These are phyloP conservation scores for Trypanosoma melophagium DNA, from an alignment of 208 protist species.

Conservation along the genomic window DNA sequence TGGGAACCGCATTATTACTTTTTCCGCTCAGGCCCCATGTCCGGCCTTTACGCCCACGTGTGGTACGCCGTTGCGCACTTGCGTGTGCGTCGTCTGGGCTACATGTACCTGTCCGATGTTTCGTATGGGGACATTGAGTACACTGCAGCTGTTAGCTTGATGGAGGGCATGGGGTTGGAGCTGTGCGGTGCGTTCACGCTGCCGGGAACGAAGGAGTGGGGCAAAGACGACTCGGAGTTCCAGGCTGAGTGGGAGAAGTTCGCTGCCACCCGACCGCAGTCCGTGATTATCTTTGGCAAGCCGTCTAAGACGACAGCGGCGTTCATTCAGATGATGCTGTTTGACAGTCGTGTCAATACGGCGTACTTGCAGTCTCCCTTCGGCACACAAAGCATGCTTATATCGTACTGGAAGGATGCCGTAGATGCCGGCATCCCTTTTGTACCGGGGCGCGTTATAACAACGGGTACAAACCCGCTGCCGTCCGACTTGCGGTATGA, in stretches of 20 bases:
- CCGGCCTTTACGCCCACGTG: conserved; percentile 37
- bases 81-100: conserved; percentile 32
- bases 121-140: conserved; percentile 16
- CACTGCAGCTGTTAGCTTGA: conserved; percentile 1
- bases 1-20: conserved; percentile 39
- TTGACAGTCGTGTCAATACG: conserved; percentile 17
- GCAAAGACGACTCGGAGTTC: conserved; percentile 6
- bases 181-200: conserved; percentile 12
- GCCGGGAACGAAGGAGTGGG: neutral
- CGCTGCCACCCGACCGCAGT: conserved; percentile 4
- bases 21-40: conserved; percentile 30
- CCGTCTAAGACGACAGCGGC: neutral
- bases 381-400: neutral
- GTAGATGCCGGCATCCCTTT: neutral
- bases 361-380: conserved; percentile 11
- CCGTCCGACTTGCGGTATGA: conserved; percentile 17
- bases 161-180: conserved; percentile 15
- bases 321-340: conserved; percentile 15
- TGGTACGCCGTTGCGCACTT: conserved; percentile 27
- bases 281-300: conserved; percentile 10
- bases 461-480: conserved; percentile 28
- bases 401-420: neutral
- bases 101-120: conserved; percentile 24
- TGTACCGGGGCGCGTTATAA: conserved; percentile 19
- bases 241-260: conserved; percentile 10